Base-by-base conservation (phyloP, 2,329 filamentous ascomycete genomes). In the Sordariomycetes sp. region DNA sequence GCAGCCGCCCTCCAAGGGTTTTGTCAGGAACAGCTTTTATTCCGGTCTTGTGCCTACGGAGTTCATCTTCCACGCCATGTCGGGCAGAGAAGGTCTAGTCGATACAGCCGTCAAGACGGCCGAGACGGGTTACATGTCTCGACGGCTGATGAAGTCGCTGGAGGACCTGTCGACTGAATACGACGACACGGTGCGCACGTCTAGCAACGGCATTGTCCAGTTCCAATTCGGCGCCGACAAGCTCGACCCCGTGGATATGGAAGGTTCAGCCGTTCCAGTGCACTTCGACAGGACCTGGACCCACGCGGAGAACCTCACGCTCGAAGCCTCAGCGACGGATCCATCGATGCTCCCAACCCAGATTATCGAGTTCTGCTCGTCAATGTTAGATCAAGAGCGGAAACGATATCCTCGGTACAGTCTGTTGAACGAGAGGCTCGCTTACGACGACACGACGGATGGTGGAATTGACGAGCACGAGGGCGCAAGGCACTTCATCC, bases 81-180 rank as follows among this genome's bases (percentile, higher is more conserved):
- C 90, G 65, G 94, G 94, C 64, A 88, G 94, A 83, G 94, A 97
- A 82, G 94, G 94, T 82, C 76, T 99, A 63, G 91, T 99, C 66
- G 94, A 99, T 80, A 99, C 94, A 2, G 94, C 94, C 60, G 94
- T 97, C 74, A 99, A 99, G 76, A 99, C 94, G 56, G 94, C 94
- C 56, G 94, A 99, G 71, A 99, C 94, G 12, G 94, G 94, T 62
- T 99, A 99, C 73, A 99, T 99, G 94, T 97, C 92, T 61, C 86
- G 94, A 73, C 85, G 94, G 63, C 71, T 99, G 67, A 99, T 99
- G 92, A 99, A 99, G 72, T 96, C 90, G 2, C 74, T 99, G 54
- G 94, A 99, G 68, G 94, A 99, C 75, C 74, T 97, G 2, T 96
- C 91, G 1, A 90, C 89, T 0, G 84, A 90, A 64, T 99, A 99